Evolutionary conservation across 2,329 filamentous ascomycete genomes (phyloP).

Genomic region (Bipolaris sorokiniana): DNA sequence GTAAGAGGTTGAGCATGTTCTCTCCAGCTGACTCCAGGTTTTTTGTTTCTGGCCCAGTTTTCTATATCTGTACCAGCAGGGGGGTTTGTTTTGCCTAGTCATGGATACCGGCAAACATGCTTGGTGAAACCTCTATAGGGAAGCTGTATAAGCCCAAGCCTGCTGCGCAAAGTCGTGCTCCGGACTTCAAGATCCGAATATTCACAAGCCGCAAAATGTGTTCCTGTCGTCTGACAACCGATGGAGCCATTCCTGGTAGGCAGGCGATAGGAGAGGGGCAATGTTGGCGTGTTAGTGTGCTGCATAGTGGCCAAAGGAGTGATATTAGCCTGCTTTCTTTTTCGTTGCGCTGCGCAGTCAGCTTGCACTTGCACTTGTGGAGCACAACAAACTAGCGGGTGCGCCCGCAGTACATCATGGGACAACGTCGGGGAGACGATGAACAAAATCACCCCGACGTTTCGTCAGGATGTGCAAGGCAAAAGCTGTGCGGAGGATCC

Average conservation of each 20-base stretch:
- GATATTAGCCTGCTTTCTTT: constrained; percentile 31
- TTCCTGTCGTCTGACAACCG: constrained; percentile 11
- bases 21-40: neutral
- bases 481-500: neutral
- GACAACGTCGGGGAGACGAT: constrained; percentile 3
- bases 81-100: constrained; percentile 8
- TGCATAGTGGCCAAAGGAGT: constrained; percentile 33
- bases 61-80: constrained; percentile 8
- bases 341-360: constrained; percentile 11
- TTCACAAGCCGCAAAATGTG: constrained; percentile 24
- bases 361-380: neutral
- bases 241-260: constrained; percentile 18
- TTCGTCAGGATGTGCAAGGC: constrained; percentile 14
- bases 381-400: constrained; percentile 6
- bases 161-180: constrained; percentile 21
- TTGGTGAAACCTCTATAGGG: constrained; percentile 16
- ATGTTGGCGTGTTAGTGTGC: constrained; percentile 31
- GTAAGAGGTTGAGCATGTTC: constrained; percentile 2
- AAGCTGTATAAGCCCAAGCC: constrained; percentile 15
- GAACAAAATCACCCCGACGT: constrained; percentile 2
- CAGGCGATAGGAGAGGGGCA: constrained; percentile 27
- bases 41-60: neutral
- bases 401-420: constrained; percentile 10
- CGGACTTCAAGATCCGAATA: constrained; percentile 13
- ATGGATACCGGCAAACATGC: constrained; percentile 18